Percentiles rank a stretch among this genome's conserved stretches.
Conservation (phyloP, 345 rosid species). For the Citrus australasica region DNA sequence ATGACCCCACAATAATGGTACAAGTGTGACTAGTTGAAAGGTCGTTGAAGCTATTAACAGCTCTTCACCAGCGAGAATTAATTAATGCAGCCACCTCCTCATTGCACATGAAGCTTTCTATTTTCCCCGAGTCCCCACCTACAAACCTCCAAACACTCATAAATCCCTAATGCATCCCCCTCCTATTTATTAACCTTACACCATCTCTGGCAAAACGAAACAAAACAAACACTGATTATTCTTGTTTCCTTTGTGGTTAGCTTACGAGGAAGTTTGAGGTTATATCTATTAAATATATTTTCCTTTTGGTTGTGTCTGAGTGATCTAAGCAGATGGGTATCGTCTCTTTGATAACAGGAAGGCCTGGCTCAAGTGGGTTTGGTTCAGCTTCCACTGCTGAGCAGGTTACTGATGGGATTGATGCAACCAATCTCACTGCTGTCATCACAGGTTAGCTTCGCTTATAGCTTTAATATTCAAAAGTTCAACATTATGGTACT, state of each 20-base stretch:
- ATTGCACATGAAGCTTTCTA: background rate
- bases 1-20: background rate
- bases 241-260: no score
- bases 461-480: no score
- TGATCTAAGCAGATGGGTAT: slow-evolving; percentile 32
- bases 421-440: slow-evolving; percentile 65
- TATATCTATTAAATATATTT: no score
- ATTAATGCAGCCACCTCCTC: background rate
- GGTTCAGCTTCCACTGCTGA: slow-evolving; percentile 91
- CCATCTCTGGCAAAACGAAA: background rate
- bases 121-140: background rate
- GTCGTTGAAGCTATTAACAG: slow-evolving; percentile 27
- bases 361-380: slow-evolving; percentile 77
- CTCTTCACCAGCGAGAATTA: slow-evolving; percentile 3
- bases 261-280: background rate
- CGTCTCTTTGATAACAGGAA: slow-evolving; percentile 57
- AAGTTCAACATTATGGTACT: background rate
- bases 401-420: slow-evolving; percentile 63
- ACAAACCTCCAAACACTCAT: slow-evolving; percentile 1
- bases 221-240: background rate
- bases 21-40: background rate
- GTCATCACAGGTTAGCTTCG: slow-evolving; percentile 59
- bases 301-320: background rate
- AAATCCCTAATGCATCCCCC: background rate
- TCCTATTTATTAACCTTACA: background rate